Percentiles rank a stretch among this genome's conserved stretches.
These are phyloP conservation scores for Vitis rupestris DNA, from an alignment of 164 flowering plant genomes.

Conservation along the genomic window DNA sequence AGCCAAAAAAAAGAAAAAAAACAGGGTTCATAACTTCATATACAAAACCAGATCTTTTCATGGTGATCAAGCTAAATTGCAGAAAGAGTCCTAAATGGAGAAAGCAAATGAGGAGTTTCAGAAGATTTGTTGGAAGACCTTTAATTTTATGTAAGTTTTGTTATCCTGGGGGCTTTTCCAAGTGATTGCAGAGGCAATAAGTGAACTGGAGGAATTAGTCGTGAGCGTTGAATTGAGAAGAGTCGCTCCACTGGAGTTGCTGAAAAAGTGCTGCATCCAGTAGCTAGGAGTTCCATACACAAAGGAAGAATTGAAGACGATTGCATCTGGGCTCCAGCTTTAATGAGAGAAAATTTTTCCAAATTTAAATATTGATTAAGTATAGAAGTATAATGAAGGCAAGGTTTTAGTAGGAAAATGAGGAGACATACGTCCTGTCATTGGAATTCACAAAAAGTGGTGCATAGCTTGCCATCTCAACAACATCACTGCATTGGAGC, in stretches of 20 bases:
- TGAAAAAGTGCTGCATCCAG: constrained; percentile 78
- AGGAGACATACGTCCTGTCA: constrained; percentile 62
- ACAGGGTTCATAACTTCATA: not conserved
- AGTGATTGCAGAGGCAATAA: constrained; percentile 72
- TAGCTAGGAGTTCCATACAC: constrained; percentile 91
- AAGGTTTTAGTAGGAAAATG: not conserved
- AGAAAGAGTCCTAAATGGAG: no score
- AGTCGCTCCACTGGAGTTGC: constrained; percentile 83
- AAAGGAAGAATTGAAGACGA: constrained; percentile 73
- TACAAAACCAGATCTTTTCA: no score
- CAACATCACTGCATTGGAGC: constrained; percentile 69
- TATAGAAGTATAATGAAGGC: not conserved
- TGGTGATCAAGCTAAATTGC: no score
- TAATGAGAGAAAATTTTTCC: not conserved
- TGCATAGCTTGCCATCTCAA: constrained; percentile 93
- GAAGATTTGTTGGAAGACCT: constrained; percentile 39
- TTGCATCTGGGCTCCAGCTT: constrained; percentile 95
- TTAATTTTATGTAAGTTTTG: constrained; percentile 50
- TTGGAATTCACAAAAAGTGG: constrained; percentile 86
- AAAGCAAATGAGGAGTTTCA: not conserved
- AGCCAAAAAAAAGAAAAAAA: not conserved
- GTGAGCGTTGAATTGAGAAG: constrained; percentile 50
- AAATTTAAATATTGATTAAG: not conserved
- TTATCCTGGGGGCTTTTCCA: constrained; percentile 42
- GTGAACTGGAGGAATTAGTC: constrained; percentile 38